Conservation (phyloP, 352 stramenopile genomes). For the Saprolegnia parasitica region DNA sequence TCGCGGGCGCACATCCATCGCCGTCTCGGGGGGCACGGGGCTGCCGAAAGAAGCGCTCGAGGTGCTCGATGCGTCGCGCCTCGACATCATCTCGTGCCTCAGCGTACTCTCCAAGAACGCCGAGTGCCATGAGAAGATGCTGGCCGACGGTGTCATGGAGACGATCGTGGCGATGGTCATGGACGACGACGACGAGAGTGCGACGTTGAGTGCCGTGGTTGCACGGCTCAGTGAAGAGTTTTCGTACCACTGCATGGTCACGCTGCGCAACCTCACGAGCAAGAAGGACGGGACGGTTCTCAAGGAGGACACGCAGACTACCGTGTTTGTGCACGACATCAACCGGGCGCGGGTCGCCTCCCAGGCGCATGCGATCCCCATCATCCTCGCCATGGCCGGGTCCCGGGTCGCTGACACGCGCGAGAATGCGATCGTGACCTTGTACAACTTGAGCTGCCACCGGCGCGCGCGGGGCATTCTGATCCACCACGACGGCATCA, state of each 20-base stretch:
- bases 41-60: slow-evolving; percentile 31
- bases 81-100: slow-evolving; percentile 63
- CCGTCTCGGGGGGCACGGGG: slow-evolving; percentile 14
- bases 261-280: slow-evolving; percentile 62
- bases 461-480: slow-evolving; percentile 55
- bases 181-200: slow-evolving; percentile 33
- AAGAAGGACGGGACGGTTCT: slow-evolving; percentile 30
- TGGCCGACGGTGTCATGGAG: slow-evolving; percentile 67
- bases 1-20: slow-evolving; percentile 16
- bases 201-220: slow-evolving; percentile 44
- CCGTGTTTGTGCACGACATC: slow-evolving; percentile 36
- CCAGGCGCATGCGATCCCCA: slow-evolving; percentile 49
- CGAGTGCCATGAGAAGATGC: slow-evolving; percentile 64
- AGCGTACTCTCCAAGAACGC: slow-evolving; percentile 59
- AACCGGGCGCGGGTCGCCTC: slow-evolving; percentile 50
- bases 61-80: slow-evolving; percentile 34
- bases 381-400: slow-evolving; percentile 52
- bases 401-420: slow-evolving; percentile 45
- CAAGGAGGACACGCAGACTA: slow-evolving; percentile 5
- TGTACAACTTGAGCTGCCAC: slow-evolving; percentile 61
- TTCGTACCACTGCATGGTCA: slow-evolving; percentile 54
- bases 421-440: slow-evolving; percentile 58
- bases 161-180: slow-evolving; percentile 39
- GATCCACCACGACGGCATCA: slow-evolving; percentile 76
- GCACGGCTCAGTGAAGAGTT: slow-evolving; percentile 62